These are phyloP conservation scores for Vigna angularis DNA, from an alignment of 306 rosid species.

Conservation along the genomic window DNA sequence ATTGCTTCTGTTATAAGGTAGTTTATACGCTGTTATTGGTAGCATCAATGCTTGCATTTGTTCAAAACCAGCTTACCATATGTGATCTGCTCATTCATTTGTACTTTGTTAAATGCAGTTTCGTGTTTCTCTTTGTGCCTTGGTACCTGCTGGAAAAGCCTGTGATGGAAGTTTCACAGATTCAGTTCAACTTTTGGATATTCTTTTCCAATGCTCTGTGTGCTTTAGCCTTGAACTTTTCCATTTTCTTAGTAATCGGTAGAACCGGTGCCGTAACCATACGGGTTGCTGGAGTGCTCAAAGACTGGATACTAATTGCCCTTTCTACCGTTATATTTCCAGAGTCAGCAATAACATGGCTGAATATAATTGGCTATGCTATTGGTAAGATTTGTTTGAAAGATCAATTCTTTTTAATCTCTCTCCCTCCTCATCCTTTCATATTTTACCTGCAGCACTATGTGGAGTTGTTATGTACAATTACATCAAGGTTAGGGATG, in stretches of 20 bases:
- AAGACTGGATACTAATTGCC: slow-evolving; percentile 97
- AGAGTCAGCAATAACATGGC: slow-evolving; percentile 83
- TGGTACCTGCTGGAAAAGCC: slow-evolving; percentile 94
- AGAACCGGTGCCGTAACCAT: slow-evolving; percentile 97
- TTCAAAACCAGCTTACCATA: not conserved
- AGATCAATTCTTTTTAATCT: not conserved
- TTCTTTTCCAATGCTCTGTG: slow-evolving; percentile 91
- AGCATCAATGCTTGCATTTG: slow-evolving; percentile 19
- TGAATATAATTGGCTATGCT: slow-evolving; percentile 93
- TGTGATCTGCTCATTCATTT: slow-evolving; percentile 32
- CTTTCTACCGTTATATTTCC: slow-evolving; percentile 96
- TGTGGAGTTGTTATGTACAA: slow-evolving; percentile 95
- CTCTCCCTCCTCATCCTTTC: slow-evolving; percentile 1
- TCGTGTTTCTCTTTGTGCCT: slow-evolving; percentile 85
- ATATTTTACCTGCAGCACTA: slow-evolving; percentile 64
- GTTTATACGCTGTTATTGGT: not conserved
- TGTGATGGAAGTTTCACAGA: slow-evolving; percentile 80
- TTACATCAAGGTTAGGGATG: slow-evolving; percentile 90
- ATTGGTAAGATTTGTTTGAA: slow-evolving; percentile 62
- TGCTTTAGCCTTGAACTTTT: slow-evolving; percentile 94
- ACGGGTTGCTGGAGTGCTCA: slow-evolving; percentile 94
- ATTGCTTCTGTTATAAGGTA: slow-evolving; percentile 1
- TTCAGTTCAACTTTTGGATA: slow-evolving; percentile 93
- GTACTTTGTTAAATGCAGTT: slow-evolving; percentile 64
- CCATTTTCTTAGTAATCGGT: slow-evolving; percentile 92